Base-by-base conservation (phyloP, 2,329 filamentous ascomycete genomes). In the Boeremia lycopersici region DNA sequence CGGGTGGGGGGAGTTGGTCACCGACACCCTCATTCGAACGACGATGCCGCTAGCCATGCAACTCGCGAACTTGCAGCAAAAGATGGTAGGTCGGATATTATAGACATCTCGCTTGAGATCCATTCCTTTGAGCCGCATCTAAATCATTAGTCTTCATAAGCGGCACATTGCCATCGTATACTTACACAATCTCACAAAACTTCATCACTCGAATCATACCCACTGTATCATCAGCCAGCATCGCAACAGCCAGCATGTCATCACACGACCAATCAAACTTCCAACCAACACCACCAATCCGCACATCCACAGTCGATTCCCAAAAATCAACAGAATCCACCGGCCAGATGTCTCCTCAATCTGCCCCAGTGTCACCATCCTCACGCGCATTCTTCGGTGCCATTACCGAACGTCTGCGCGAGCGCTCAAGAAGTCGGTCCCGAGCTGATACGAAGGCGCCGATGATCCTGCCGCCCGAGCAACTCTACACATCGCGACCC, bases 321-420 rank as follows among this genome's bases (percentile, higher is more conserved):
- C 62, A 68, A 34, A 67, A 62, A 35, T 69, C 65, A 4, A 60
- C 57, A 19, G 59, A 61, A 10, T 68, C 67, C 3, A 69, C 68
- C 1, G 65, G 62, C 13, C 53, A 64, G 26, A 47, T 63, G 30
- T 70, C 70, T 26, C 64, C 68, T 12, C 58, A 57, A 28, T 43
- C 39, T 33, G 61, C 62, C 6, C 58, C 65, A 10, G 44, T 49
- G 13, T 71, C 67, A 8, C 68, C 70, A 9, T 62, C 65, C 28
- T 69, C 74, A 42, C 60, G 66, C 26, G 66, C 65, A 1, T 76
- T 76, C 62, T 74, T 76, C 51, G 68, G 68, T 25, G 69, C 71
- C 47, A 72, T 76, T 57, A 65, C 67, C 39, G 62, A 68, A 19
- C 64, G 68, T 38, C 65, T 76, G 25, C 63, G 66, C 25, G 70